Evolutionary conservation across 352 stramenopile genomes (phyloP).

Genomic region (Halophytophthora polymorphica): DNA sequence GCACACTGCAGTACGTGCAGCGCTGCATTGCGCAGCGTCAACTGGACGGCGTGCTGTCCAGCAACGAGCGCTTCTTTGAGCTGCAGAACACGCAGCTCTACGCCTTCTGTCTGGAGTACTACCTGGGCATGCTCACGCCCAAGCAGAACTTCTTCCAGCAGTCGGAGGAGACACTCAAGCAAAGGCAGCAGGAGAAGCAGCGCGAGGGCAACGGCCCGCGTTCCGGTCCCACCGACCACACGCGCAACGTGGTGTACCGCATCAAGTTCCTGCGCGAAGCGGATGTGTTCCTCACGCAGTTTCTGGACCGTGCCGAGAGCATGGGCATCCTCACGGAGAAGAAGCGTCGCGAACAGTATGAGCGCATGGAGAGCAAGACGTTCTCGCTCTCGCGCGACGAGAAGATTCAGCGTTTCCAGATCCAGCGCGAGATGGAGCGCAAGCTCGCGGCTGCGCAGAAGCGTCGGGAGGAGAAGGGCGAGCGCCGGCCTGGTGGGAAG

Average conservation of each 20-base stretch:
- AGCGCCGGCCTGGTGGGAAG: constrained; percentile 11
- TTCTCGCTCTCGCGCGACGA: constrained; percentile 70
- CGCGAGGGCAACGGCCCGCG: background rate
- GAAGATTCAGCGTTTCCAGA: constrained; percentile 79
- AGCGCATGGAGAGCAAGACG: constrained; percentile 63
- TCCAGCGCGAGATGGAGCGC: constrained; percentile 72
- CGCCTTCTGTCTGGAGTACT: constrained; percentile 79
- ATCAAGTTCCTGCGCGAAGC: constrained; percentile 69
- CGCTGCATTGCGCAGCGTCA: constrained; percentile 56
- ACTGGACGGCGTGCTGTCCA: constrained; percentile 57
- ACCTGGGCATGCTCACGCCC: constrained; percentile 68
- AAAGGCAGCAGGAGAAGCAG: constrained; percentile 12
- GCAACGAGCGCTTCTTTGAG: constrained; percentile 80
- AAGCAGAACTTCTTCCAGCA: constrained; percentile 76
- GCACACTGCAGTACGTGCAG: constrained; percentile 20
- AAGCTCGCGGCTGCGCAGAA: constrained; percentile 60
- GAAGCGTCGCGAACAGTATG: constrained; percentile 75
- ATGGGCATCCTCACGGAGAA: constrained; percentile 58
- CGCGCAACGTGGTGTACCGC: constrained; percentile 57
- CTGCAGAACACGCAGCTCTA: constrained; percentile 81
- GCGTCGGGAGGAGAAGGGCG: constrained; percentile 29
- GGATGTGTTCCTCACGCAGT: constrained; percentile 75
- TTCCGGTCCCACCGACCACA: constrained; percentile 35
- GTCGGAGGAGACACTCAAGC: background rate
- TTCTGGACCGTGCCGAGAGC: constrained; percentile 65